Percentiles rank a stretch among this genome's conserved stretches.
These are phyloP conservation scores for Colletotrichum lindemuthianum DNA, from an alignment of 2,329 filamentous ascomycete genomes.

Conservation along the genomic window DNA sequence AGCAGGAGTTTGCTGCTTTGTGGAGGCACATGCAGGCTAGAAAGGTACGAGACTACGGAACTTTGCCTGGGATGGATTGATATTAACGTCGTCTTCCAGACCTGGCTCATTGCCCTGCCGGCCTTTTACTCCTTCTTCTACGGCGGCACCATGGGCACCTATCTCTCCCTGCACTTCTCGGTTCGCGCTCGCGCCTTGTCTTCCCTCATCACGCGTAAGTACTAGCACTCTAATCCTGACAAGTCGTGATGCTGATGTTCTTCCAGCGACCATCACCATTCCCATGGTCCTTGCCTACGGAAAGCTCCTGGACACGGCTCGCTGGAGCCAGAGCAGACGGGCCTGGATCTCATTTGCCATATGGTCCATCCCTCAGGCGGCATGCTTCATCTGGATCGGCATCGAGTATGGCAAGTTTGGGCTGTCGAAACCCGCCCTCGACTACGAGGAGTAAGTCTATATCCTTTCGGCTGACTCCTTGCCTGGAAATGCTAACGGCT, in stretches of 20 bases:
- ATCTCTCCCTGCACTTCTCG: conserved; percentile 40
- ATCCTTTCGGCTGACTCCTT: neutral
- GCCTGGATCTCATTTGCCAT: conserved; percentile 21
- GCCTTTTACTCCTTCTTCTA: conserved; percentile 50
- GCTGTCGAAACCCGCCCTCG: neutral
- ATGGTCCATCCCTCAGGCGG: conserved; percentile 19
- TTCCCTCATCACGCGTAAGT: conserved; percentile 36
- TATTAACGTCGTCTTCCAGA: conserved; percentile 29
- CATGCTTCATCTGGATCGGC: conserved; percentile 28
- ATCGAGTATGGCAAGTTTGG: conserved; percentile 30
- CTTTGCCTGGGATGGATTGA: neutral
- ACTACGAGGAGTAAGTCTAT: conserved; percentile 16
- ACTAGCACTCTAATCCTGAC: neutral
- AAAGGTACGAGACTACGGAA: conserved; percentile 32
- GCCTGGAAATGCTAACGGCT: neutral
- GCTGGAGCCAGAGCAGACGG: conserved; percentile 16
- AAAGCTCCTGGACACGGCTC: conserved; percentile 11
- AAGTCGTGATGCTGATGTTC: accelerated
- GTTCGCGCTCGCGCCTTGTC: conserved; percentile 41
- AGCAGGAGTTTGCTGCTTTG: conserved; percentile 39
- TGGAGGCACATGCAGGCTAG: conserved; percentile 37
- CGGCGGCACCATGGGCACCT: conserved; percentile 44
- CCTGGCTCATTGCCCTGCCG: conserved; percentile 40
- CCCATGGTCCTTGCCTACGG: conserved; percentile 19
- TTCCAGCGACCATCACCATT: conserved; percentile 13